Conservation (phyloP, 345 rosid genomes). For the Salix suchowensis region DNA sequence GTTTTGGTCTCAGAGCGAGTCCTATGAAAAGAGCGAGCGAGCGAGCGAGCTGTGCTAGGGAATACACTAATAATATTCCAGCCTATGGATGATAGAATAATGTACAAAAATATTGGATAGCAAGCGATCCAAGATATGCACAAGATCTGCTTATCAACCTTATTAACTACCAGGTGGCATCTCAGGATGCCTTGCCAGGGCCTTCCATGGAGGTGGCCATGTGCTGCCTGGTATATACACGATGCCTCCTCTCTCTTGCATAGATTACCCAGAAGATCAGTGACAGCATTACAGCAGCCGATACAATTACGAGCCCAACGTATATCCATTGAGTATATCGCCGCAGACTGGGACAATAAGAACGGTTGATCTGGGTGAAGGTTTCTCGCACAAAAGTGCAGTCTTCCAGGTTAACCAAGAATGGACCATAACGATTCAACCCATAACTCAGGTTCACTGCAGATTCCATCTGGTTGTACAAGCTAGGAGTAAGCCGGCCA, state of each 20-base stretch:
- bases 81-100: background rate
- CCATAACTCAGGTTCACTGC: constrained; percentile 80
- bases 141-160: background rate
- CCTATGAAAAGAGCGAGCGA: background rate
- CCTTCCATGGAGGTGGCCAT: constrained; percentile 23
- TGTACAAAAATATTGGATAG: background rate
- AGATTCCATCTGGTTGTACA: constrained; percentile 59
- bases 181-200: constrained; percentile 29
- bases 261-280: constrained; percentile 89
- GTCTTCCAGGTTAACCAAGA: constrained; percentile 63
- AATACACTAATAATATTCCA: background rate
- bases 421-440: constrained; percentile 69
- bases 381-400: constrained; percentile 79
- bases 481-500: constrained; percentile 69
- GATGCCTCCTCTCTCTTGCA: constrained; percentile 78
- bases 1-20: too few species aligned
- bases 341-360: constrained; percentile 63
- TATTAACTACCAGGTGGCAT: background rate
- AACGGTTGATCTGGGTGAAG: constrained; percentile 43
- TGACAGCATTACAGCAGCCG: constrained; percentile 83
- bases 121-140: constrained; percentile 1
- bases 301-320: constrained; percentile 65
- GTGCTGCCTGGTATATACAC: constrained; percentile 61
- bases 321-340: constrained; percentile 67
- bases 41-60: background rate